A percentile compares a stretch with the other conserved stretches of the same genome.
These are phyloP conservation scores for Raffaelea deltoideospora DNA, from an alignment of 2,329 filamentous ascomycete species.

Conservation along the genomic window DNA sequence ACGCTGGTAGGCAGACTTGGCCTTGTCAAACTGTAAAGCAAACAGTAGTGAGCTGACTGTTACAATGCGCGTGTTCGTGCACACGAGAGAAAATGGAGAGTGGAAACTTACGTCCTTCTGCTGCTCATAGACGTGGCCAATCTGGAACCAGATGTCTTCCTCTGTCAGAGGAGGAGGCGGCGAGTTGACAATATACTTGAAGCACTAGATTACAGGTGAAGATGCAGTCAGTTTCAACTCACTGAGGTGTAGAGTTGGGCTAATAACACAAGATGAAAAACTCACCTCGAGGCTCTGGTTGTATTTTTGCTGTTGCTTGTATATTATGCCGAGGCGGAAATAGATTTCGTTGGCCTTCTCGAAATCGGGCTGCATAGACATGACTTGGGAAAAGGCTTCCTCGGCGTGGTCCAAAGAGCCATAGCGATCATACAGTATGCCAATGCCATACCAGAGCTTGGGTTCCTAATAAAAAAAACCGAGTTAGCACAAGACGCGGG, in stretches of 20 bases:
- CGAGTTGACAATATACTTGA: slow-evolving; percentile 92
- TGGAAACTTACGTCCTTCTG: slow-evolving; percentile 75
- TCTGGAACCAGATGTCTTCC: slow-evolving; percentile 99
- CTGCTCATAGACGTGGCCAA: slow-evolving; percentile 95
- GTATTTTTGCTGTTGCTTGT: slow-evolving; percentile 96
- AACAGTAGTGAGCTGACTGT: slow-evolving; percentile 5
- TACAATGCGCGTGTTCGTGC: neutral
- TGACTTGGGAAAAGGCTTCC: slow-evolving; percentile 95
- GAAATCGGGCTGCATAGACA: slow-evolving; percentile 95
- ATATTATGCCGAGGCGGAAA: slow-evolving; percentile 97
- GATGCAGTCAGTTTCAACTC: slow-evolving; percentile 14
- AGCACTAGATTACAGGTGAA: slow-evolving; percentile 49
- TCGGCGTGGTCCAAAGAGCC: slow-evolving; percentile 94
- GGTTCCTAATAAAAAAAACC: slow-evolving; percentile 44
- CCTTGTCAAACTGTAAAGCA: slow-evolving; percentile 62
- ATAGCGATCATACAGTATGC: slow-evolving; percentile 92
- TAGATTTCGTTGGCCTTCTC: slow-evolving; percentile 99
- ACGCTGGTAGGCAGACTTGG: slow-evolving; percentile 81
- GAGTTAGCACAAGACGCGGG: too few relatives aligned
- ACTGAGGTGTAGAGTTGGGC: neutral
- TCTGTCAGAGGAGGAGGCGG: slow-evolving; percentile 86
- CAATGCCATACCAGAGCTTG: slow-evolving; percentile 97
- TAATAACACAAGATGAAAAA: slow-evolving; percentile 7
- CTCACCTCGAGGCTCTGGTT: slow-evolving; percentile 76
- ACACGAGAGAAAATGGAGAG: neutral